Evolutionary conservation across 2,329 filamentous ascomycete species (phyloP).

Genomic region (Diaporthe destruens): DNA sequence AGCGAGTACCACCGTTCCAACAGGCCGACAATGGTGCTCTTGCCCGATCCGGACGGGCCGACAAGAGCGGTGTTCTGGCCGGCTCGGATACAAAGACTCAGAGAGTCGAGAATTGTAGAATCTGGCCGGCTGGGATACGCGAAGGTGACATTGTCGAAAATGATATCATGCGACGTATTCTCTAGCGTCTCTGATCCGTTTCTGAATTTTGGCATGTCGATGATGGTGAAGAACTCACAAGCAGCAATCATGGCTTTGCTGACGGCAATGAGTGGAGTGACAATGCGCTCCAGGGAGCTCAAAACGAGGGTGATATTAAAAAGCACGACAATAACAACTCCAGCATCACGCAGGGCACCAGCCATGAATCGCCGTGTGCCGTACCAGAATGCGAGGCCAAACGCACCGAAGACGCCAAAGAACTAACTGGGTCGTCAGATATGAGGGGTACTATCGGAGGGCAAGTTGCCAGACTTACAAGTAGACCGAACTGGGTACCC

Average conservation of each 20-base stretch:
- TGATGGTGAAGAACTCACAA: constrained; percentile 67
- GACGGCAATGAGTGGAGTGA: constrained; percentile 67
- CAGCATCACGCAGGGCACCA: constrained; percentile 60
- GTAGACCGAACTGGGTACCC: constrained; percentile 66
- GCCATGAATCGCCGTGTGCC: constrained; percentile 65
- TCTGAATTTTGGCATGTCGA: constrained; percentile 56
- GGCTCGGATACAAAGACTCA: constrained; percentile 67
- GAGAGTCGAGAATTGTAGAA: constrained; percentile 62
- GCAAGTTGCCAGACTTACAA: constrained; percentile 53
- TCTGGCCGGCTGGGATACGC: constrained; percentile 69
- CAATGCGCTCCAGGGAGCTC: constrained; percentile 67
- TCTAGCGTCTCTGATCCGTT: constrained; percentile 52
- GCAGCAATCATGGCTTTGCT: constrained; percentile 67
- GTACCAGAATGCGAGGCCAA: constrained; percentile 73
- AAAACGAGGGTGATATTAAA: constrained; percentile 71
- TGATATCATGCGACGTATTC: constrained; percentile 64
- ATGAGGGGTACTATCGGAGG: not conserved
- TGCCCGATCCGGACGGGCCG: constrained; percentile 85
- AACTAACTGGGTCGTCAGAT: not conserved
- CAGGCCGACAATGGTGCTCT: constrained; percentile 81
- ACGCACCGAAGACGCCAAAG: constrained; percentile 49
- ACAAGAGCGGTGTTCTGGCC: constrained; percentile 84
- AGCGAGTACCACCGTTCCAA: constrained; percentile 75
- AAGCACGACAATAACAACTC: constrained; percentile 68
- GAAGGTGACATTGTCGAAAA: constrained; percentile 74